Conservation (phyloP, 2,329 filamentous ascomycete genomes). For the Aspergillus ochraceus region DNA sequence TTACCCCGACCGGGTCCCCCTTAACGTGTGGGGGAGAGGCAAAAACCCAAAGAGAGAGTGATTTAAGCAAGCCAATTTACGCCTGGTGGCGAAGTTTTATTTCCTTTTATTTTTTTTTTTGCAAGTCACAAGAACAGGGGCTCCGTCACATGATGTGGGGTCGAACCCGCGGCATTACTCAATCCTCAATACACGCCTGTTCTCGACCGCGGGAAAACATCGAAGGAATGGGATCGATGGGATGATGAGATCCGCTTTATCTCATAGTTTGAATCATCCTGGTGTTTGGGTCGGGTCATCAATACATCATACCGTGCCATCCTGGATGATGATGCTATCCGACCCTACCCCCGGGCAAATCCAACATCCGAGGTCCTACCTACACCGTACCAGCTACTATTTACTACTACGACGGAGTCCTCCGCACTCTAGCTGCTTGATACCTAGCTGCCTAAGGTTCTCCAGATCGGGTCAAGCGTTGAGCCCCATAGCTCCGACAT, state of each 20-base stretch:
- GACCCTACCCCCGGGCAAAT: neutral
- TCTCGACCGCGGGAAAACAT: neutral
- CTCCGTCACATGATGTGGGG: constrained; percentile 24
- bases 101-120: neutral
- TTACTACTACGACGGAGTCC: neutral
- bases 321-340: neutral
- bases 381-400: neutral
- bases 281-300: neutral
- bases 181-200: neutral
- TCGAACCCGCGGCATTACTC: constrained; percentile 14
- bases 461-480: neutral
- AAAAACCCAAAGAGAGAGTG: neutral
- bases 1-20: neutral
- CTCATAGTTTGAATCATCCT: neutral
- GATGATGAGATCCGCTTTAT: no score
- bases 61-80: neutral
- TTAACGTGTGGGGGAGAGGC: constrained; percentile 12
- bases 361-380: neutral
- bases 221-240: neutral
- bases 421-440: neutral
- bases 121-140: constrained; percentile 23
- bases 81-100: constrained; percentile 10
- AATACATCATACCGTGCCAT: neutral
- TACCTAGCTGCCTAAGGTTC: neutral
- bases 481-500: neutral